A percentile compares a stretch with the other conserved stretches of the same genome.
Evolutionary conservation across 2,329 filamentous ascomycete genomes (phyloP).

Genomic region (Aureobasidium sp.): DNA sequence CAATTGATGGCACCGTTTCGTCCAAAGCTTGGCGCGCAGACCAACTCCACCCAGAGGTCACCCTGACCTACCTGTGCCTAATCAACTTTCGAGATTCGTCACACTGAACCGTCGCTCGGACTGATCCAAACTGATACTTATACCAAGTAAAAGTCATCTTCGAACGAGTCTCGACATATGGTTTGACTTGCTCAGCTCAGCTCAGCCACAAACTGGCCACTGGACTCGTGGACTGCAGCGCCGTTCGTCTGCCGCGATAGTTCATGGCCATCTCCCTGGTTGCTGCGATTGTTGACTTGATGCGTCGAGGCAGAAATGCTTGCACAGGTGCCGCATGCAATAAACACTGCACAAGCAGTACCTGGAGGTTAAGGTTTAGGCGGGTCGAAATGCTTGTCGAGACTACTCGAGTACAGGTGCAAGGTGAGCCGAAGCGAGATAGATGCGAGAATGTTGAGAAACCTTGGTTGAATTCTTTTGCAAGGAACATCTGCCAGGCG

Average conservation of each 20-base stretch:
- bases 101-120: neutral
- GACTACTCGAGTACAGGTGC: slow-evolving; percentile 5
- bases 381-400: neutral
- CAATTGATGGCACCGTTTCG: neutral
- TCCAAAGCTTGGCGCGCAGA: neutral
- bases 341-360: neutral
- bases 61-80: neutral
- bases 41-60: neutral
- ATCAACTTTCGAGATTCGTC: neutral
- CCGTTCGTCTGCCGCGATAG: neutral
- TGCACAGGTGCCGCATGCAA: neutral
- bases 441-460: slow-evolving; percentile 9
- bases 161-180: neutral
- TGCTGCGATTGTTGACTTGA: neutral
- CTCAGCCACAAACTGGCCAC: neutral
- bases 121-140: neutral
- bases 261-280: neutral
- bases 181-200: neutral
- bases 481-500: slow-evolving; percentile 1
- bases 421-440: slow-evolving; percentile 4
- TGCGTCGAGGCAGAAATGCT: neutral
- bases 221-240: neutral
- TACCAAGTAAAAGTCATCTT: neutral
- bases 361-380: slow-evolving; percentile 5
- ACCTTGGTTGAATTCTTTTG: slow-evolving; percentile 12